A percentile compares a stretch with the other conserved stretches of the same genome.
phyloP scores from a whole-genome alignment of 495 filamentous ascomycete genomes.

The Coniosporium apollinis region DNA sequence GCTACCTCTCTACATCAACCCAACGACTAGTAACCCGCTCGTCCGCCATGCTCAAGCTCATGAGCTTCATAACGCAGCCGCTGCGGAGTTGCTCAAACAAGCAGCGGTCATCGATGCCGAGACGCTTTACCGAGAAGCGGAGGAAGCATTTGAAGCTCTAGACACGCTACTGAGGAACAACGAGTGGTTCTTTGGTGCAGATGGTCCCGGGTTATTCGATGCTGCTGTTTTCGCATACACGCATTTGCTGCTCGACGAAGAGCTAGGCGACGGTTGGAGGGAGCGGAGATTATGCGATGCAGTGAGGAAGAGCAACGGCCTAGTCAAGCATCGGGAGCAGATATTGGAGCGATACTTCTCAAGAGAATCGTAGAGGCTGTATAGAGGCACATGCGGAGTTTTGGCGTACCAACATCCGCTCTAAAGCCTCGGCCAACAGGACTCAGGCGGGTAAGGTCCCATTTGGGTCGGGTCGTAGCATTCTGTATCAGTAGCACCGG shows the following conservation, averaged over 20 bases:
- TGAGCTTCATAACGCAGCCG: constrained; percentile 54
- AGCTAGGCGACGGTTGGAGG: constrained; percentile 40
- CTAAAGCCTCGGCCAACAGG: too few relatives aligned
- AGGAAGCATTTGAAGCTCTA: constrained; percentile 58
- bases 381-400: too few relatives aligned
- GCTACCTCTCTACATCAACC: constrained; percentile 48
- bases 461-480: too few relatives aligned
- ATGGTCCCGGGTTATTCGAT: constrained; percentile 60
- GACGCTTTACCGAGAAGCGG: constrained; percentile 48
- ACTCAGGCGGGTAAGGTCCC: too few relatives aligned
- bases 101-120: constrained; percentile 40
- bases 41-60: constrained; percentile 45
- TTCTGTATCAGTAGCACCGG: too few relatives aligned
- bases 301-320: constrained; percentile 26
- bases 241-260: constrained; percentile 52
- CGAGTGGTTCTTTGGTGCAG: constrained; percentile 48
- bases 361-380: constrained; percentile 4
- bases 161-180: constrained; percentile 47
- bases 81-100: constrained; percentile 47
- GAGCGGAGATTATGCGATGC: constrained; percentile 14
- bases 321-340: constrained; percentile 38
- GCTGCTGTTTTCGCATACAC: constrained; percentile 82
- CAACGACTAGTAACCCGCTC: constrained; percentile 40
- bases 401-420: too few relatives aligned
- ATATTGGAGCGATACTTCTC: constrained; percentile 25